Conservation (phyloP, 1,284 basidiomycete genomes). For the Ceratobasidium papillatum region DNA sequence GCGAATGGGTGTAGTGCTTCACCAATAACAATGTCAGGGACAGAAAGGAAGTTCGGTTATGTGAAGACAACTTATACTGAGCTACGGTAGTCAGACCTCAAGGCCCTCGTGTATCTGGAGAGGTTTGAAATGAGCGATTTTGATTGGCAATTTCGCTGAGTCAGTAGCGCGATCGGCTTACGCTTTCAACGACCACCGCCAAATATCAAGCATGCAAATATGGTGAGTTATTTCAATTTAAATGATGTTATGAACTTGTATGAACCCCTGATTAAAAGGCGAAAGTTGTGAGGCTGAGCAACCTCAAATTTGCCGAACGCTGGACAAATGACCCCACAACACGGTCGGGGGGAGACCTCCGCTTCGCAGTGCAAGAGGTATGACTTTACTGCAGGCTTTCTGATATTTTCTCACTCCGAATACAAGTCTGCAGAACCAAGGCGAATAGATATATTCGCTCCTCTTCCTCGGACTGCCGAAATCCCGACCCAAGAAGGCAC, state of each 20-base stretch:
- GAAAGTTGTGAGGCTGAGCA: slow-evolving; percentile 27
- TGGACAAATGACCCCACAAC: slow-evolving; percentile 18
- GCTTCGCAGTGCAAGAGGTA: slow-evolving; percentile 29
- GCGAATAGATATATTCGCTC: slow-evolving; percentile 17
- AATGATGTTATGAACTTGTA: not conserved
- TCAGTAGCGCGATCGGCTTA: not conserved
- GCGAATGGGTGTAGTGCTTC: no score
- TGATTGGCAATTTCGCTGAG: not conserved
- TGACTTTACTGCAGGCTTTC: not conserved
- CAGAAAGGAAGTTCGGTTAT: no score
- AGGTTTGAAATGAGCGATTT: not conserved
- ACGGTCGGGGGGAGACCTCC: slow-evolving; percentile 24
- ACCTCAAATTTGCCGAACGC: slow-evolving; percentile 31
- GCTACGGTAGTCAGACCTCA: no score
- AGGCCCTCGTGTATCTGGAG: no score
- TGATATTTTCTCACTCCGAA: not conserved
- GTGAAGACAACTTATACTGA: no score
- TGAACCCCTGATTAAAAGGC: not conserved
- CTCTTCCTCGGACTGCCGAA: not conserved
- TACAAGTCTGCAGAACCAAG: slow-evolving; percentile 20
- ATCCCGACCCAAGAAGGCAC: not conserved
- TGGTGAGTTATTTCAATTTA: not conserved
- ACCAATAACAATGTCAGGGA: no score
- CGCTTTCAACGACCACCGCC: not conserved
- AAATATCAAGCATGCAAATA: not conserved